Evolutionary conservation across 768 basidiomycete species (phyloP).

Genomic region (Multifurca ochricompacta): DNA sequence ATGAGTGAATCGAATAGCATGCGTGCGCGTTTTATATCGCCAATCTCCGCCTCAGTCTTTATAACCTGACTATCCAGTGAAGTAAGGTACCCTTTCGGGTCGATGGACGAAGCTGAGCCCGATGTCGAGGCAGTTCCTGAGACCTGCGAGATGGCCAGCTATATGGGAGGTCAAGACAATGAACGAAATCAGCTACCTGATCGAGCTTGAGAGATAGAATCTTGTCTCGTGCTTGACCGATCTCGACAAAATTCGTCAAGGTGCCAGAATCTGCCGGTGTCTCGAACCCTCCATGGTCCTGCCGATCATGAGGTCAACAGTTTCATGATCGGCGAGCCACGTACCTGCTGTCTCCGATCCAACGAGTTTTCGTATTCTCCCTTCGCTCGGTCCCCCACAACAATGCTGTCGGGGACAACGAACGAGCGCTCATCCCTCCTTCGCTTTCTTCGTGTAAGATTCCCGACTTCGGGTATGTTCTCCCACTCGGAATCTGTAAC

Average conservation of each 20-base stretch:
- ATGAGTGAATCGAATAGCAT: constrained; percentile 95
- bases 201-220: constrained; percentile 90
- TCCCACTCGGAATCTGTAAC: constrained; percentile 95
- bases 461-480: constrained; percentile 90
- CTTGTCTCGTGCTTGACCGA: constrained; percentile 94
- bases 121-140: constrained; percentile 64
- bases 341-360: constrained; percentile 73
- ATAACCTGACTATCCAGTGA: constrained; percentile 86
- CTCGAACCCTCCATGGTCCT: constrained; percentile 57
- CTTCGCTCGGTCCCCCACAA: constrained; percentile 76
- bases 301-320: constrained; percentile 23
- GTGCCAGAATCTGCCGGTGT: constrained; percentile 76
- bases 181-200: constrained; percentile 45
- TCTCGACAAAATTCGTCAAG: constrained; percentile 90
- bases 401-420: constrained; percentile 88
- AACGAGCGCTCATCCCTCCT: constrained; percentile 79
- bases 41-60: constrained; percentile 94
- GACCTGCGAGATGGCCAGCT: constrained; percentile 34
- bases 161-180: background rate
- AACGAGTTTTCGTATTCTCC: constrained; percentile 71
- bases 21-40: constrained; percentile 95
- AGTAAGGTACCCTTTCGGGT: constrained; percentile 97
- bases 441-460: constrained; percentile 87
- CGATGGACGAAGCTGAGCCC: constrained; percentile 80
- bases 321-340: constrained; percentile 18